Evolutionary conservation across 208 protist genomes (phyloP), one percentile per base, ranked within the genome.

Genomic region (Leishmania amazonensis): DNA sequence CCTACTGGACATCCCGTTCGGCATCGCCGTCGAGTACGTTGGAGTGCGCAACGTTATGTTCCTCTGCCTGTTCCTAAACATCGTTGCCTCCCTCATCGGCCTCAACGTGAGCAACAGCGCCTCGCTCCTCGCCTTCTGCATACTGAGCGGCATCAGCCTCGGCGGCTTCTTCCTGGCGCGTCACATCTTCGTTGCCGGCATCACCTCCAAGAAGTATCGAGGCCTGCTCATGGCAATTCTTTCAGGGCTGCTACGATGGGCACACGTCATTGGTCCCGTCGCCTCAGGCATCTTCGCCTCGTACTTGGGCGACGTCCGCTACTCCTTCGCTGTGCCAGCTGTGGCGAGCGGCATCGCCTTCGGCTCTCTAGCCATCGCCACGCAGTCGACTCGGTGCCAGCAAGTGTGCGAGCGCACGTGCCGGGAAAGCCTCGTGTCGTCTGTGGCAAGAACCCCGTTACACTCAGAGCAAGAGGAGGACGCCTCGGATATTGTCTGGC

Each of bases 101-200:
- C 83, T 90, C 45, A 49, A 60, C 9, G 75, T 91, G 38, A 78
- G 49, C 6, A 85, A 67, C 64, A 24, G 53, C 40, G 24, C 73
- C 6, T 83, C 83, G 42, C 84, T 96, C 35, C 67, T 75, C 5
- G 11, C 78, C 47, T 97, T 91, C 79, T 91, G 91, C 78, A 77
- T 91, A 1, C 65, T 96, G n/a, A 92, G 89, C 76, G 92, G 93
- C 2, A 78, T 88, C 76, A 95, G 92, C 13, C 87, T 91, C 49
- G 93, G 95, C 19, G 86, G 83, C 58, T 96, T 95, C 83, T 96
- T 98, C 78, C 81, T 98, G 2, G 75, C 93, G 38, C 92, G 92
- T 0, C 93, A 96, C 87, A 94, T 98, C 45, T 95, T 96, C 54
- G 93, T 95, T 24, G 78, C 92, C 15, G 81, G 87, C 7, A 88